These are phyloP conservation scores for Geranium brycei DNA, from an alignment of 345 rosid species.

Conservation along the genomic window DNA sequence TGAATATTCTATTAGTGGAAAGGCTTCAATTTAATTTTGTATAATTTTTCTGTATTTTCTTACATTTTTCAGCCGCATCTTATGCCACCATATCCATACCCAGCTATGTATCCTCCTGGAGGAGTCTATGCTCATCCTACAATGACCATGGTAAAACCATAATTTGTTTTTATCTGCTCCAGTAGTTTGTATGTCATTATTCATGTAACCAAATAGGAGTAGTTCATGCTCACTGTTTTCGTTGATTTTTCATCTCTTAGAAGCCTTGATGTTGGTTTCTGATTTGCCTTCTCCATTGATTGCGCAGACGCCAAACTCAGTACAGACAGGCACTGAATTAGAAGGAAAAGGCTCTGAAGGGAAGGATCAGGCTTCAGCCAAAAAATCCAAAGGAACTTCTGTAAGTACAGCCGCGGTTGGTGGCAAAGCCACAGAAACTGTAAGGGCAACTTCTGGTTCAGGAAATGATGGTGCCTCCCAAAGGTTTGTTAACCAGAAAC, in stretches of 20 bases:
- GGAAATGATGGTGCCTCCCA: slow-evolving; percentile 82
- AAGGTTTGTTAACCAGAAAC: slow-evolving; percentile 29
- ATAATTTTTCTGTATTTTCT: neutral
- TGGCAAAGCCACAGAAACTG: slow-evolving; percentile 50
- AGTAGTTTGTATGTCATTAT: neutral
- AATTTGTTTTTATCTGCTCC: neutral
- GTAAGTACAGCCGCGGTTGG: slow-evolving; percentile 16
- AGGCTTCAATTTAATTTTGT: slow-evolving; percentile 7
- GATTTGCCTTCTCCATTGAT: neutral
- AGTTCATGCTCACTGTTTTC: no score
- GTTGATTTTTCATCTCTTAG: neutral
- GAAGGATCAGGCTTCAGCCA: slow-evolving; percentile 47
- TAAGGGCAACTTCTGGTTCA: slow-evolving; percentile 62
- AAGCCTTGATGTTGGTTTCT: neutral
- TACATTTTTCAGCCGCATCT: slow-evolving; percentile 51
- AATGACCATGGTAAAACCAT: slow-evolving; percentile 49
- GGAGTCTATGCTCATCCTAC: slow-evolving; percentile 81
- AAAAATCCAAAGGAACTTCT: slow-evolving; percentile 48
- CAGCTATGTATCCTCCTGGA: slow-evolving; percentile 81
- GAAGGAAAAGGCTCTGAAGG: slow-evolving; percentile 39
- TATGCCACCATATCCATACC: slow-evolving; percentile 87
- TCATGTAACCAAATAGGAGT: neutral
- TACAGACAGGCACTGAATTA: slow-evolving; percentile 29
- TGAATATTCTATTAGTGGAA: neutral
- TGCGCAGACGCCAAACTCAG: slow-evolving; percentile 42